Conservation (phyloP, 2,329 filamentous ascomycete genomes). For the Aspergillaceae sp. region DNA sequence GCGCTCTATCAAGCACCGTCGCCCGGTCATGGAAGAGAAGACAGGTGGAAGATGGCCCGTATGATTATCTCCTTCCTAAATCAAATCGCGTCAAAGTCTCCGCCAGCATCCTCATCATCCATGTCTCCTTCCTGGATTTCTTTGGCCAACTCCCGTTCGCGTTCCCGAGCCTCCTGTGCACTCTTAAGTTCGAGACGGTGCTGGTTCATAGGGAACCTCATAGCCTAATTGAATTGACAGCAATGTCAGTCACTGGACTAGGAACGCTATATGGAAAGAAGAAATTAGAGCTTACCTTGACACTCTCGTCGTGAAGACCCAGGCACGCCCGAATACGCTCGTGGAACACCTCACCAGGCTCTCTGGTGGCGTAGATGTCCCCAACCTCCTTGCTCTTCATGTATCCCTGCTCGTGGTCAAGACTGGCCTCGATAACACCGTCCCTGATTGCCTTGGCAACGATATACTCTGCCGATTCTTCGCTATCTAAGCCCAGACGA, state of each 20-base stretch:
- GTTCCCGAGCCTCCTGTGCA: constrained; percentile 92
- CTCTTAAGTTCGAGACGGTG: constrained; percentile 96
- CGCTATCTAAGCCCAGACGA: constrained; percentile 81
- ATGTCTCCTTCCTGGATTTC: constrained; percentile 97
- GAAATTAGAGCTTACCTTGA: constrained; percentile 59
- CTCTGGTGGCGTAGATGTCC: constrained; percentile 90
- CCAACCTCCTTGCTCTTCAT: constrained; percentile 98
- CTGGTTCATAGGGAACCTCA: constrained; percentile 99
- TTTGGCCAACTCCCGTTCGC: constrained; percentile 94
- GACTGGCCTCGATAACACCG: constrained; percentile 88
- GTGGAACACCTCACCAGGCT: constrained; percentile 95
- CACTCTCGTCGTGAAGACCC: constrained; percentile 89
- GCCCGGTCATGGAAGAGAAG: constrained; percentile 4
- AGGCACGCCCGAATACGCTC: constrained; percentile 90
- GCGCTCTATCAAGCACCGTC: constrained; percentile 3
- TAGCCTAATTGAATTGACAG: constrained; percentile 52
- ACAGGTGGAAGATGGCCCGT: constrained; percentile 9
- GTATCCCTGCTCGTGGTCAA: constrained; percentile 89
- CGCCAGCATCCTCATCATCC: constrained; percentile 91
- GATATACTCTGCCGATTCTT: constrained; percentile 98
- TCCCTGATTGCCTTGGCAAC: constrained; percentile 97
- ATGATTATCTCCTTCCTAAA: constrained; percentile 11
- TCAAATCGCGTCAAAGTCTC: constrained; percentile 94
- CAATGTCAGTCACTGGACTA: not conserved
- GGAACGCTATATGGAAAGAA: not conserved